Base-by-base conservation (phyloP, 345 rosid genomes). In the Salix arbutifolia region DNA sequence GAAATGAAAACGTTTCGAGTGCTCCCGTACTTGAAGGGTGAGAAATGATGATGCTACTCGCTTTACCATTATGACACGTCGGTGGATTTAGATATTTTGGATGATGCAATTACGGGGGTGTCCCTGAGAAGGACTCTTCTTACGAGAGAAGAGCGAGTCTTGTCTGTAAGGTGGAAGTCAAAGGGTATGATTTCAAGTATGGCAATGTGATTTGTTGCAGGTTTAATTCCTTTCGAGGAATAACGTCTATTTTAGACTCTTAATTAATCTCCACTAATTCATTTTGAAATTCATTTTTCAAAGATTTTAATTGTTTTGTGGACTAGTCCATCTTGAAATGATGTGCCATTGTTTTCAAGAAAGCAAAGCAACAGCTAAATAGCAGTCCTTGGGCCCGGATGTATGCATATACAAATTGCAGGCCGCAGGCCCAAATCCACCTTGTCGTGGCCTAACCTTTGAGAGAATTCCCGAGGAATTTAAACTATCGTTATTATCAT, bases 321-420 rank as follows among this genome's bases (percentile, higher is more conserved):
- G 6, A 5, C 58, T 5, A 19, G 7, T 52, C 9, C 58, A 52
- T 19, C 19, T 50, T 30, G 56, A 33, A 64, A 3, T 42, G 76
- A 28, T 74, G 33, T 64, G 16, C 12, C 40, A 74, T 74, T 74
- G 69, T 46, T 74, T 64, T 64, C 69, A 42, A 64, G 76, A 74
- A 74, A 74, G 69, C 42, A 42, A 74, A 28, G 21, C 42, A 28
- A 42, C 23, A 73, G 21, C 76, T 73, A 28, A 61, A 25, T 62
- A 8, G 17, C 4, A 26, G 42, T 61, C 52, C 53, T 10, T 11
- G 12, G 44, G 44, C 44, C 44, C 44, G 2, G 14, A 40, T 40
- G 10, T 61, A 5, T 5, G 26, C 14, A 17, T 3, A 72, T n/a
- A 52, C 25, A 38, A 50, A n/a, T 58, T 52, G 31, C 12, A 40